A percentile compares a stretch with the other conserved stretches of the same genome.
These are phyloP conservation scores for Craspedostauros australis DNA, from an alignment of 108 stramenopile genomes.

Conservation along the genomic window DNA sequence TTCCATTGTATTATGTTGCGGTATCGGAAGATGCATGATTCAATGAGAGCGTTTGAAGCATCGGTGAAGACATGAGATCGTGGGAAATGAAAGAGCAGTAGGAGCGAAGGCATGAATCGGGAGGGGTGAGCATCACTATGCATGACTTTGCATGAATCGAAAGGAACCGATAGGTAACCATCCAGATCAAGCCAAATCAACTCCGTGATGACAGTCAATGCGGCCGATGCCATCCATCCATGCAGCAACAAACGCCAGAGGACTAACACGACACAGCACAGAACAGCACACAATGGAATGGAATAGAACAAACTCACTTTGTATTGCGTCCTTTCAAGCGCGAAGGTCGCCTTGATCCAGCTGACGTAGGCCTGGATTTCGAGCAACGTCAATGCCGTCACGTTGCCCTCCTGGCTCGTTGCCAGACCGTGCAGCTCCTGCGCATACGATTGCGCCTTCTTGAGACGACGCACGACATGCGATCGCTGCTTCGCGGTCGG, in stretches of 20 bases:
- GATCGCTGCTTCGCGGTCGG: slow-evolving; percentile 28
- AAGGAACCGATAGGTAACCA: too few species aligned
- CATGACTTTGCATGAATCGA: background rate
- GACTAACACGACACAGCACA: background rate
- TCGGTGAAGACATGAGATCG: too few species aligned
- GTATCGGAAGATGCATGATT: too few species aligned
- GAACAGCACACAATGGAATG: background rate
- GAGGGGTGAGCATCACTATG: background rate
- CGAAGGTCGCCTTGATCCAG: slow-evolving; percentile 74
- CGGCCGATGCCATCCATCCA: too few species aligned
- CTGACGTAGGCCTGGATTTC: slow-evolving; percentile 61
- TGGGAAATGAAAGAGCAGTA: too few species aligned
- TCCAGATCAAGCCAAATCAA: too few species aligned
- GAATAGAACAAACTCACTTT: slow-evolving; percentile 16
- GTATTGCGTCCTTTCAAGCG: slow-evolving; percentile 39
- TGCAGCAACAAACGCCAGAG: background rate
- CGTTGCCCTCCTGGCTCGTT: background rate
- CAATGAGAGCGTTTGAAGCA: too few species aligned
- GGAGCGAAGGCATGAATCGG: background rate
- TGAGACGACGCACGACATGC: slow-evolving; percentile 45
- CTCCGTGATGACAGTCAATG: too few species aligned
- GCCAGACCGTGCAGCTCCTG: slow-evolving; percentile 23
- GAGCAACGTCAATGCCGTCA: slow-evolving; percentile 39
- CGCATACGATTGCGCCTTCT: slow-evolving; percentile 54
- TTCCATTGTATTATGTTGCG: too few species aligned